Conservation (phyloP, 1,284 basidiomycete genomes). For the Rhodotorula sp. region DNA sequence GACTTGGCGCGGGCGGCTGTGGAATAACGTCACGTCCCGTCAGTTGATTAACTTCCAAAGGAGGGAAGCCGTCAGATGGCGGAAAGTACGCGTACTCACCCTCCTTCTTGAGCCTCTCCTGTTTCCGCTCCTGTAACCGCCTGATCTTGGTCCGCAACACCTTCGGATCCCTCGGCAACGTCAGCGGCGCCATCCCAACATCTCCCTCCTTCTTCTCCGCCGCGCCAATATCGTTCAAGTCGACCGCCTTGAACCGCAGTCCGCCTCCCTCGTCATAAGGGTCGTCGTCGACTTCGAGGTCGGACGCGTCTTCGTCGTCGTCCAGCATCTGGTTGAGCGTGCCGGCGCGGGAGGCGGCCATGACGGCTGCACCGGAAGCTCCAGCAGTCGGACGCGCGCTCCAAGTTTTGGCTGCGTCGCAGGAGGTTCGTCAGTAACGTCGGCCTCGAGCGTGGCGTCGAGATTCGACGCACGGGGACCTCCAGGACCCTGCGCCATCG, state of each 20-base stretch:
- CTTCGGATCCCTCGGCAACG: slow-evolving; percentile 42
- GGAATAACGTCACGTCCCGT: background rate
- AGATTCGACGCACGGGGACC: slow-evolving; percentile 31
- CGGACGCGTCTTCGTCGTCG: slow-evolving; percentile 35
- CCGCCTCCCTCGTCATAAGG: slow-evolving; percentile 14
- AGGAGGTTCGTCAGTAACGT: background rate
- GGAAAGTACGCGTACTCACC: slow-evolving; percentile 10
- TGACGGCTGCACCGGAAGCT: slow-evolving; percentile 35
- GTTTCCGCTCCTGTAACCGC: slow-evolving; percentile 33
- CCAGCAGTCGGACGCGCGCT: slow-evolving; percentile 10
- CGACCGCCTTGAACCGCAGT: slow-evolving; percentile 25
- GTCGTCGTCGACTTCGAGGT: slow-evolving; percentile 33
- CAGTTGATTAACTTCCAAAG: background rate
- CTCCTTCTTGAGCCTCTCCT: slow-evolving; percentile 27
- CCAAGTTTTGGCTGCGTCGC: slow-evolving; percentile 24
- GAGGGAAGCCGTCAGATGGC: background rate
- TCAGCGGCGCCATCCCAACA: slow-evolving; percentile 42
- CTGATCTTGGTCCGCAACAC: slow-evolving; percentile 37
- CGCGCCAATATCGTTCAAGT: slow-evolving; percentile 42
- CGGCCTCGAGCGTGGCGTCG: background rate
- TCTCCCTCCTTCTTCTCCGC: slow-evolving; percentile 14
- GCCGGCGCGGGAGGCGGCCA: slow-evolving; percentile 37
- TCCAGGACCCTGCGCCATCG: slow-evolving; percentile 41
- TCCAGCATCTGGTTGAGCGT: slow-evolving; percentile 26
- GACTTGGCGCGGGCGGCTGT: slow-evolving; percentile 13